Conservation (phyloP, 176 grass and related monocot species). For the Cenchrus fungigraminus region DNA sequence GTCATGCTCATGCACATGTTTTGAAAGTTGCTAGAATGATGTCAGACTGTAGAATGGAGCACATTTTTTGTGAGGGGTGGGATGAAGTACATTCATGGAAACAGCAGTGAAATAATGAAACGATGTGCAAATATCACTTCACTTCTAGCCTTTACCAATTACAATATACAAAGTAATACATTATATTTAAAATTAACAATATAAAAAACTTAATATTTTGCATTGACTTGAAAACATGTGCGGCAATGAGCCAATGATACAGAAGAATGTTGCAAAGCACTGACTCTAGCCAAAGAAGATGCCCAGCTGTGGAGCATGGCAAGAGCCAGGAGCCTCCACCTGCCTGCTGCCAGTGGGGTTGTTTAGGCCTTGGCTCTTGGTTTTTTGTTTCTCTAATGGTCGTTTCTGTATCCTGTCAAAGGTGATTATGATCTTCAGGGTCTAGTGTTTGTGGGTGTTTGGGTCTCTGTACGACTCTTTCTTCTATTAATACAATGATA, state of each 20-base stretch:
- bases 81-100: neutral
- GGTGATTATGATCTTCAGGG: too few relatives aligned
- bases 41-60: neutral
- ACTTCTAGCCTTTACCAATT: conserved; percentile 17
- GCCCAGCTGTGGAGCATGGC: too few relatives aligned
- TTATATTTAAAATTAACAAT: neutral
- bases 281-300: too few relatives aligned
- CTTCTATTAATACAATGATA: too few relatives aligned
- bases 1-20: neutral
- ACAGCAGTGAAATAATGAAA: conserved; percentile 9
- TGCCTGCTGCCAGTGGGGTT: too few relatives aligned
- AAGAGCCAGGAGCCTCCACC: too few relatives aligned
- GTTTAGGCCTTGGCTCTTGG: too few relatives aligned
- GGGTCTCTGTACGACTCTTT: too few relatives aligned
- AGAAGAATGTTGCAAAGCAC: neutral
- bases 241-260: neutral
- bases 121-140: neutral
- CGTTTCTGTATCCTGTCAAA: too few relatives aligned
- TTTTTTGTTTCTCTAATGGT: too few relatives aligned
- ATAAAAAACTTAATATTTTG: neutral
- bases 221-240: neutral
- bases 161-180: neutral
- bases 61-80: neutral
- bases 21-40: conserved; percentile 15
- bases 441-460: too few relatives aligned